Evolutionary conservation across 2,329 filamentous ascomycete species (phyloP).

Genomic region (Aureobasidium uvarum): DNA sequence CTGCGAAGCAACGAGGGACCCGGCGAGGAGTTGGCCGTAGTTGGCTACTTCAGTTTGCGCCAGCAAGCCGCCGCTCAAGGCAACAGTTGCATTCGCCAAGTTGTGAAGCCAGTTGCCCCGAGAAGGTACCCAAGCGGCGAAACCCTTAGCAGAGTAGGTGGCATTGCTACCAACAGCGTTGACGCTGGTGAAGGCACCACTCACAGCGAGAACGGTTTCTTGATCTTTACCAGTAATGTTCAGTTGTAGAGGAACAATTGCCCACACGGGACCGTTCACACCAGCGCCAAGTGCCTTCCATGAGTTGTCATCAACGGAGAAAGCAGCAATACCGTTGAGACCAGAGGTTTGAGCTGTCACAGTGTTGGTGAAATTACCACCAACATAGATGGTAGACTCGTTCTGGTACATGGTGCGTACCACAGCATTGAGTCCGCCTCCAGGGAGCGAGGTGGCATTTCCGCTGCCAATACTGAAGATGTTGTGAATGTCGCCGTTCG

Average conservation of each 20-base stretch:
- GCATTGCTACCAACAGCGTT: constrained; percentile 64
- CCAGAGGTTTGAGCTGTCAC: constrained; percentile 59
- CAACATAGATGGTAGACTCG: constrained; percentile 69
- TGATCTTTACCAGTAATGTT: constrained; percentile 69
- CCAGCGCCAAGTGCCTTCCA: constrained; percentile 84
- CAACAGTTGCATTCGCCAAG: constrained; percentile 60
- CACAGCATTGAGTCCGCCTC: constrained; percentile 74
- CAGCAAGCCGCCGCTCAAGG: constrained; percentile 70
- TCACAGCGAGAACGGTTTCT: constrained; percentile 75
- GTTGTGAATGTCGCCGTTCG: constrained; percentile 65
- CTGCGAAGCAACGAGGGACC: constrained; percentile 75
- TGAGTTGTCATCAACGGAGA: constrained; percentile 63
- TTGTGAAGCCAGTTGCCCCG: constrained; percentile 84
- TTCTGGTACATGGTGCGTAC: constrained; percentile 71
- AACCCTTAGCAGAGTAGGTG: constrained; percentile 64
- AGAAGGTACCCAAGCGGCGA: constrained; percentile 91
- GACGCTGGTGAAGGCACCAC: constrained; percentile 73
- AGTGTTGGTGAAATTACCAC: constrained; percentile 79
- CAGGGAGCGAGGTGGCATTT: constrained; percentile 61
- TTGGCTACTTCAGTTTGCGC: constrained; percentile 65
- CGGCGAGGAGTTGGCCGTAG: constrained; percentile 68
- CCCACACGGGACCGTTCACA: constrained; percentile 73
- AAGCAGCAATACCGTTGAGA: constrained; percentile 73
- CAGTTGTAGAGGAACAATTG: constrained; percentile 72
- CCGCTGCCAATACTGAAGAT: constrained; percentile 70